A percentile compares a stretch with the other conserved stretches of the same genome.
These are phyloP conservation scores for Zygosaccharomyces pseudobailii DNA, from an alignment of 1,139 yeast genomes.

Conservation along the genomic window DNA sequence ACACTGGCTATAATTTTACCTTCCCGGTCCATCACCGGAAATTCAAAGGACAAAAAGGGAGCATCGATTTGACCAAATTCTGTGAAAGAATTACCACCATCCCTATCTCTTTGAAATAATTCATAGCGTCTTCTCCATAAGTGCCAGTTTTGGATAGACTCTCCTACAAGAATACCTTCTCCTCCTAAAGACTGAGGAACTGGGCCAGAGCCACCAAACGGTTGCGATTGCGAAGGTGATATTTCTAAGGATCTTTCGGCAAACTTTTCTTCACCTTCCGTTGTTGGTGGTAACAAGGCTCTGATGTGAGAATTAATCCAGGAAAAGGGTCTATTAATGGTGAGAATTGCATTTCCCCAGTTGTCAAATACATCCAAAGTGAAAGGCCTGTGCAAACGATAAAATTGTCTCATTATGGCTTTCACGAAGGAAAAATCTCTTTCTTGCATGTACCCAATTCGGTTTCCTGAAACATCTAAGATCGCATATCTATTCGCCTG, in stretches of 20 bases:
- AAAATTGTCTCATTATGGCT: conserved; percentile 72
- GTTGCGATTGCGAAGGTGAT: conserved; percentile 35
- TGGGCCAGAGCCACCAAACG: conserved; percentile 32
- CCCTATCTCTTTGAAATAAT: conserved; percentile 47
- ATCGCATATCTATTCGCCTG: conserved; percentile 80
- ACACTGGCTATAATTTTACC: conserved; percentile 67
- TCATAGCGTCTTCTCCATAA: conserved; percentile 86
- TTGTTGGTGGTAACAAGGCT: conserved; percentile 50
- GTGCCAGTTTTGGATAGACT: conserved; percentile 90
- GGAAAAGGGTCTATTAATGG: conserved; percentile 76
- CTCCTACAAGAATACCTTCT: conserved; percentile 60
- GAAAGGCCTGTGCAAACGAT: conserved; percentile 81
- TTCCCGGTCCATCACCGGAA: conserved; percentile 61
- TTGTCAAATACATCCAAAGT: conserved; percentile 74
- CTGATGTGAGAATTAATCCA: conserved; percentile 85
- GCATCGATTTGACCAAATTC: conserved; percentile 80
- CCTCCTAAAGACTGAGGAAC: conserved; percentile 17
- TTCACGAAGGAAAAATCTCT: conserved; percentile 68
- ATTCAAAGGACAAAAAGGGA: conserved; percentile 79
- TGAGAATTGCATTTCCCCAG: conserved; percentile 62
- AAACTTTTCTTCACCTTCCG: conserved; percentile 15
- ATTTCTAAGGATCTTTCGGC: neutral
- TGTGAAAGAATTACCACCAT: conserved; percentile 19
- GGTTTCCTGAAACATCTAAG: conserved; percentile 67
- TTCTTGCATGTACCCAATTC: conserved; percentile 77